These are phyloP conservation scores for Eucalyptus leucophloia DNA, from an alignment of 345 rosid genomes.

Conservation along the genomic window DNA sequence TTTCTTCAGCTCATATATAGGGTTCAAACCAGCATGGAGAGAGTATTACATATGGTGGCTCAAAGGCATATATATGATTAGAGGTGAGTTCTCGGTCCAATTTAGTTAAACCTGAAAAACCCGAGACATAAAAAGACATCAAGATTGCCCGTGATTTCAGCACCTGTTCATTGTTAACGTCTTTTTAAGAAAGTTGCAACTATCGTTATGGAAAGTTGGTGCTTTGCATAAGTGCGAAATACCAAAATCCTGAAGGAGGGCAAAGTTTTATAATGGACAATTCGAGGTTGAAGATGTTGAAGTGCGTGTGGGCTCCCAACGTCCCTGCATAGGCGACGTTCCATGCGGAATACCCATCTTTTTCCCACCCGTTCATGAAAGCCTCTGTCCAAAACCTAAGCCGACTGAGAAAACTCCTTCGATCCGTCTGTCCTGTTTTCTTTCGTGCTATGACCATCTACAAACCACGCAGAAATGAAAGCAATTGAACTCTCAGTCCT, in stretches of 20 bases:
- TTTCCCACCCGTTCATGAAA: not conserved
- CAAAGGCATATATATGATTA: not conserved
- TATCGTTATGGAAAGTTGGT: not conserved
- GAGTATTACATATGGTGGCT: not conserved
- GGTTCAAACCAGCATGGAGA: not conserved
- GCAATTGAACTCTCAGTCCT: not conserved
- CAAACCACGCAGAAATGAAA: not conserved
- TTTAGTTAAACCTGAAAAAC: not conserved
- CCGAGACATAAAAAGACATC: not conserved
- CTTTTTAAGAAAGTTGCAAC: not conserved
- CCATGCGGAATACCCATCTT: not conserved
- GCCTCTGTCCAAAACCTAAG: not conserved
- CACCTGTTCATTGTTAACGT: not conserved
- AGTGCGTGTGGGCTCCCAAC: not conserved
- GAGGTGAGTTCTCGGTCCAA: not conserved
- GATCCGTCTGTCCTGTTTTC: not conserved
- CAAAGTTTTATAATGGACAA: not conserved
- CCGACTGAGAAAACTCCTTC: not conserved
- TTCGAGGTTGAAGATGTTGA: not conserved
- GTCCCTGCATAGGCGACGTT: not conserved
- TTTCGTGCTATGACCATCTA: not conserved
- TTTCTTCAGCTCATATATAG: not conserved
- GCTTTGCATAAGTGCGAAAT: not conserved
- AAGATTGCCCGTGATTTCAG: not conserved
- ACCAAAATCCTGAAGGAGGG: not conserved